Evolutionary conservation across 306 rosid genomes (phyloP).

Genomic region (Acmispon strigosus): DNA sequence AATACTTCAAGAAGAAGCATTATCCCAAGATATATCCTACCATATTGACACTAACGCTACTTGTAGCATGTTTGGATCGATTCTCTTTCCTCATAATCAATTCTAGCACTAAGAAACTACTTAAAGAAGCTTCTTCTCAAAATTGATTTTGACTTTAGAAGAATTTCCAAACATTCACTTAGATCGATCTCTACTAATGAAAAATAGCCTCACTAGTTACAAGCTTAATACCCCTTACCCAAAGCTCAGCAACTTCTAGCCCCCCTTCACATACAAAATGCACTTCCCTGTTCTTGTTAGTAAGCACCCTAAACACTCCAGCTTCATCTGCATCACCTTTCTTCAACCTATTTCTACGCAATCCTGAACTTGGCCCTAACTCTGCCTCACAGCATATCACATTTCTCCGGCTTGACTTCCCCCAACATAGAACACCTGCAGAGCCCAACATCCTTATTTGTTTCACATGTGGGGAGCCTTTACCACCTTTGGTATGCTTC

Average conservation of each 20-base stretch:
- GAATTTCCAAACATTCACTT: too few relatives aligned
- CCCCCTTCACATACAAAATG: slow-evolving; percentile 84
- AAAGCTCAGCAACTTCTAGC: slow-evolving; percentile 62
- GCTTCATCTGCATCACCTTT: slow-evolving; percentile 57
- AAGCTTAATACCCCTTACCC: slow-evolving; percentile 88
- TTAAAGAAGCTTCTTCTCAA: too few relatives aligned
- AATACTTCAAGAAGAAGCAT: slow-evolving; percentile 75
- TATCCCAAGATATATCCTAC: slow-evolving; percentile 34
- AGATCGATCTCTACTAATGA: slow-evolving; percentile 13
- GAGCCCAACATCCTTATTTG: slow-evolving; percentile 52
- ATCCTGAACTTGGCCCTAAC: slow-evolving; percentile 56
- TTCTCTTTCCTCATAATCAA: too few relatives aligned
- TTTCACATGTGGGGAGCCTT: slow-evolving; percentile 63
- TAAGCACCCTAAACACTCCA: slow-evolving; percentile 77
- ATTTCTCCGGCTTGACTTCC: slow-evolving; percentile 59
- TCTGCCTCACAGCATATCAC: slow-evolving; percentile 60
- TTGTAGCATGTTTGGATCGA: background rate
- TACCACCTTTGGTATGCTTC: slow-evolving; percentile 83
- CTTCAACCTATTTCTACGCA: slow-evolving; percentile 45
- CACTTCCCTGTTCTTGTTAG: slow-evolving; percentile 61
- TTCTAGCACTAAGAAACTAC: too few relatives aligned
- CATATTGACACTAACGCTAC: slow-evolving; percentile 2
- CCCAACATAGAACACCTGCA: slow-evolving; percentile 68
- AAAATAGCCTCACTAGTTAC: slow-evolving; percentile 49
- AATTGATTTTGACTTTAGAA: too few relatives aligned